Base-by-base conservation (phyloP, 129 eudicot species). In the Tagetes erecta region DNA sequence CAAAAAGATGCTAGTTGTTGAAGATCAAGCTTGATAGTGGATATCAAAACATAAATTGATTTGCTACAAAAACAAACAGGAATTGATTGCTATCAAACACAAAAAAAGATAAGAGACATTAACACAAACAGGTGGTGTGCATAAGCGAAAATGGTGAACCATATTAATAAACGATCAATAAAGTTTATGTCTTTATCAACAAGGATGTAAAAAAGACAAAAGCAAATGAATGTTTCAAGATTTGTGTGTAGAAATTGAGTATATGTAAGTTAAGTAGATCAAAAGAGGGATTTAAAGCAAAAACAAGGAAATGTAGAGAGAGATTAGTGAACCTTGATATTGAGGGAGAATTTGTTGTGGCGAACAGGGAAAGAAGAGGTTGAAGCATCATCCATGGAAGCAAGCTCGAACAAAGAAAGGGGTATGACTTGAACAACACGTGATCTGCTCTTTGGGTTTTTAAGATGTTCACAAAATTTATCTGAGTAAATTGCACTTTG, bases 281-380 rank as follows among this genome's bases (percentile, higher is more conserved):
- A 53, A 52, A 67, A 76, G 69, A 36, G 60, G 76, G 71, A 36
- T 41, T 1, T 10, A 30, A 34, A 60, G 47, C 12, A 13, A 68
- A 30, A 62, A 65, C 12, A 52, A 62, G 30, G 8, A 47, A 14
- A 74, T 20, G 27, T 20, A 20, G 27, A 40, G 42, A 55, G 64
- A 27, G 64, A 50, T 36, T 31, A 68, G 8, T 2, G 9, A 35
- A 78, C 91, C 81, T 76, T 68, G 30, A 89, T 80, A 68, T 78
- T 70, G 41, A 89, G 66, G 8, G 86, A 82, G 36, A 84, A 82
- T 40, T 85, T 72, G 75, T 81, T 84, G 77, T 80, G 78, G 40
- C 70, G 91, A 35, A 89, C 86, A 38, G 91, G 91, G 72, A 86
- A 89, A 45, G 81, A 74, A 62, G 87, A 77, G 68, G 46, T 79